A percentile compares a stretch with the other conserved stretches of the same genome.
phyloP scores from a whole-genome alignment of 1,284 basidiomycete species.

The Porodaedalea pini region DNA sequence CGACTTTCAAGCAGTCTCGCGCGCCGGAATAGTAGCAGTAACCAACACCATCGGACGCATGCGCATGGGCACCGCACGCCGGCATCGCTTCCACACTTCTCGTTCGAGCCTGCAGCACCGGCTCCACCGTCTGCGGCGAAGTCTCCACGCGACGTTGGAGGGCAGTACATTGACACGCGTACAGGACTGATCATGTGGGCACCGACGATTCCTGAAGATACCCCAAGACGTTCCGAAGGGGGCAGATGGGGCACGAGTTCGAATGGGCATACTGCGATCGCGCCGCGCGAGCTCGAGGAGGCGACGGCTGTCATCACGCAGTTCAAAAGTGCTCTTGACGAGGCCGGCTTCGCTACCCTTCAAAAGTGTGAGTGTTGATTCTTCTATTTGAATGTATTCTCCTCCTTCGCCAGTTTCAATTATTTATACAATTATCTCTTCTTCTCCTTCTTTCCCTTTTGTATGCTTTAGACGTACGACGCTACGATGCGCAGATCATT shows the following conservation, averaged over 20 bases:
- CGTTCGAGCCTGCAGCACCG: slow-evolving; percentile 15
- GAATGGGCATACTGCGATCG: slow-evolving; percentile 29
- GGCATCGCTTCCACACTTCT: slow-evolving; percentile 11
- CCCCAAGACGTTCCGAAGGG: not conserved
- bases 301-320: slow-evolving; percentile 52
- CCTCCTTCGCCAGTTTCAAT: not conserved
- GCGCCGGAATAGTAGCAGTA: slow-evolving; percentile 7
- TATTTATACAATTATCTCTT: slow-evolving; percentile 10
- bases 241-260: slow-evolving; percentile 28
- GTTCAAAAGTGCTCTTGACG: slow-evolving; percentile 59
- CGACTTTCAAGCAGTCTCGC: slow-evolving; percentile 16
- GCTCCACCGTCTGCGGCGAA: slow-evolving; percentile 6
- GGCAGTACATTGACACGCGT: slow-evolving; percentile 16
- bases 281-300: slow-evolving; percentile 13
- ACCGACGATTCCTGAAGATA: slow-evolving; percentile 30
- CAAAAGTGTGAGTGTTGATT: slow-evolving; percentile 56
- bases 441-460: slow-evolving; percentile 25
- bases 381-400: slow-evolving; percentile 9
- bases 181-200: slow-evolving; percentile 44
- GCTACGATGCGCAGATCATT: slow-evolving; percentile 69
- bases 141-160: slow-evolving; percentile 4
- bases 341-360: slow-evolving; percentile 59
- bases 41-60: not conserved
- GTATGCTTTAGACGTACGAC: slow-evolving; percentile 51
- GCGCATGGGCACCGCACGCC: slow-evolving; percentile 4